Evolutionary conservation across 176 grass and related monocot genomes (phyloP).

Genomic region (Zea mays): DNA sequence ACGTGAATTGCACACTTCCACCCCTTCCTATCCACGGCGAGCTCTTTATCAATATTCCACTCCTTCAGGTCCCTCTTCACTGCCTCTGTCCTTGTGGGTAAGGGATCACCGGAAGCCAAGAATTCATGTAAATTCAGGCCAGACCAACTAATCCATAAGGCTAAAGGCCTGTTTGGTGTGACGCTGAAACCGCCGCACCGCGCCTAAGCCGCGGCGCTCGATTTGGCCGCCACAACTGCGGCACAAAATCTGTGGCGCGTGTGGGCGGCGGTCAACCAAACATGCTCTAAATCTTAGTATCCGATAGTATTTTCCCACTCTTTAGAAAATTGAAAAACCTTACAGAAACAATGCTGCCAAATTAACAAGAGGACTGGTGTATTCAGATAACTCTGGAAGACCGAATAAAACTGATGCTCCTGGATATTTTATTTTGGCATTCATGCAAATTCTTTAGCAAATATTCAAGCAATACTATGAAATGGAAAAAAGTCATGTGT

Average conservation of each 20-base stretch:
- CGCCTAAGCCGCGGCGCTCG: too few species aligned
- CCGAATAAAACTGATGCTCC: not conserved
- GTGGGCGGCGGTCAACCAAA: too few species aligned
- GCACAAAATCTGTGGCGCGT: too few species aligned
- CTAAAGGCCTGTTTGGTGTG: too few species aligned
- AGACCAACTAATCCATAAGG: constrained; percentile 25
- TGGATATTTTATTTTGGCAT: not conserved
- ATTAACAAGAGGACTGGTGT: constrained; percentile 2
- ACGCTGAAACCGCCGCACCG: too few species aligned
- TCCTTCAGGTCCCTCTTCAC: too few species aligned
- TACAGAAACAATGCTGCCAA: not conserved
- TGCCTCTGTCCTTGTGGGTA: too few species aligned
- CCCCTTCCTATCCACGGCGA: too few species aligned
- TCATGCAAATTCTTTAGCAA: constrained; percentile 1
- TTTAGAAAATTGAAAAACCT: not conserved
- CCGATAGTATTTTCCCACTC: constrained; percentile 18
- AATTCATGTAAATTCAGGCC: not conserved
- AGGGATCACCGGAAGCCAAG: not conserved
- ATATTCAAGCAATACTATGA: constrained; percentile 8
- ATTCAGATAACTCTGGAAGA: constrained; percentile 13
- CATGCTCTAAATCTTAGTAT: constrained; percentile 20
- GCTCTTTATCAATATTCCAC: too few species aligned
- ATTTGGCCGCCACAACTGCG: too few species aligned
- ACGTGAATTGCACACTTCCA: too few species aligned
- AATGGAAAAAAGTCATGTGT: not conserved